Percentiles rank a stretch among this genome's conserved stretches.
phyloP scores from a whole-genome alignment of 2,329 filamentous ascomycete genomes.

The Alternaria ventricosa region DNA sequence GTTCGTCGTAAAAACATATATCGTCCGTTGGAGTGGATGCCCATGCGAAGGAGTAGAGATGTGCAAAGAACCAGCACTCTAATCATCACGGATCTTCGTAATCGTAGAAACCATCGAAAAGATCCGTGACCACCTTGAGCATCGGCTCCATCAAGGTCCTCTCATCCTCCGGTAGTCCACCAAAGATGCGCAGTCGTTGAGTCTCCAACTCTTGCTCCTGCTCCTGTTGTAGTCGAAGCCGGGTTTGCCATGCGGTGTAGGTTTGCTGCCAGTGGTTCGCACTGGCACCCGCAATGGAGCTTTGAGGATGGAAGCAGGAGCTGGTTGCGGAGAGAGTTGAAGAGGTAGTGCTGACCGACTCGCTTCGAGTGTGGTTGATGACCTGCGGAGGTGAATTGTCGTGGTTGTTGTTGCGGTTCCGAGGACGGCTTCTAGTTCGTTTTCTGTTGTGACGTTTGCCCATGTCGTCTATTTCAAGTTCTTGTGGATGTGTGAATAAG shows the following conservation, averaged over 20 bases:
- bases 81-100: conserved; percentile 51
- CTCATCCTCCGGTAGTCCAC: conserved; percentile 52
- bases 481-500: background rate
- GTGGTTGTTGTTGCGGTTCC: conserved; percentile 45
- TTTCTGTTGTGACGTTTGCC: conserved; percentile 54
- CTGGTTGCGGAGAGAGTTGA: conserved; percentile 28
- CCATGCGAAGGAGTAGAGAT: conserved; percentile 12
- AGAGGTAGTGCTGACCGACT: conserved; percentile 38
- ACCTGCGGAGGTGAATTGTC: conserved; percentile 17
- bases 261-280: conserved; percentile 47
- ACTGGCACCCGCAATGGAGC: conserved; percentile 23
- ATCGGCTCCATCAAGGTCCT: conserved; percentile 52
- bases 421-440: conserved; percentile 52
- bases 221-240: conserved; percentile 38
- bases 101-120: conserved; percentile 54
- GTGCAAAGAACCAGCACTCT: background rate
- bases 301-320: conserved; percentile 30
- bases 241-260: conserved; percentile 47
- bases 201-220: conserved; percentile 39
- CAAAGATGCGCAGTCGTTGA: conserved; percentile 52
- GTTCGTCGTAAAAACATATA: conserved; percentile 9
- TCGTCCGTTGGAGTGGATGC: background rate
- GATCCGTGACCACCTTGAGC: conserved; percentile 55
- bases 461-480: conserved; percentile 34
- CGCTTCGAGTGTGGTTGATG: conserved; percentile 38